Conservation (phyloP, 495 filamentous ascomycete species). For the Parmelia sp. region DNA sequence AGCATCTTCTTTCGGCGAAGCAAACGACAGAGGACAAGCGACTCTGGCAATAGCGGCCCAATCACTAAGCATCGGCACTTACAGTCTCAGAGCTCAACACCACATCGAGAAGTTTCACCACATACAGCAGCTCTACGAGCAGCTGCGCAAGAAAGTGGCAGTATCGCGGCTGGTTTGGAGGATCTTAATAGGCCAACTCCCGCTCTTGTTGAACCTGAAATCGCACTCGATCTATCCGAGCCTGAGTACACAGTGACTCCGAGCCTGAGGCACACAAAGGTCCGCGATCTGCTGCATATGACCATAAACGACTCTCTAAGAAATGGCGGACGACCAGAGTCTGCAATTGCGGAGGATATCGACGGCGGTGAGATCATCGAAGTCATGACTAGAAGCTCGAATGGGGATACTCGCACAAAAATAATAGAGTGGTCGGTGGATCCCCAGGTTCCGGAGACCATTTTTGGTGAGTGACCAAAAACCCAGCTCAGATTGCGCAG, state of each 20-base stretch:
- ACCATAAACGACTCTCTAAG: conserved; percentile 66
- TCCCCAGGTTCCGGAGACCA: conserved; percentile 55
- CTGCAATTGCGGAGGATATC: conserved; percentile 52
- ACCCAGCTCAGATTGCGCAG: background rate
- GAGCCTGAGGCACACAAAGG: conserved; percentile 52
- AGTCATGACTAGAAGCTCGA: conserved; percentile 52
- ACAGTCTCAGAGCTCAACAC: conserved; percentile 27
- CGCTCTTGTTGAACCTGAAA: conserved; percentile 15
- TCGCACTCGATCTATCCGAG: conserved; percentile 31
- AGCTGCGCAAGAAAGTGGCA: conserved; percentile 46
- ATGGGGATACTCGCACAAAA: conserved; percentile 52
- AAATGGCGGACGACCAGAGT: conserved; percentile 68
- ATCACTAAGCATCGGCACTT: conserved; percentile 37
- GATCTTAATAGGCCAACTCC: conserved; percentile 8
- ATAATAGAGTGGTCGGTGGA: conserved; percentile 65
- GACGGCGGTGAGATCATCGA: conserved; percentile 62
- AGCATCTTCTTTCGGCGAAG: conserved; percentile 43
- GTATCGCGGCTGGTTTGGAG: conserved; percentile 31
- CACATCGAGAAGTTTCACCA: conserved; percentile 40
- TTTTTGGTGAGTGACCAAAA: conserved; percentile 43
- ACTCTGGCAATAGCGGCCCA: conserved; percentile 36
- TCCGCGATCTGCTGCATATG: conserved; percentile 60
- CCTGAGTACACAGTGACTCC: conserved; percentile 42
- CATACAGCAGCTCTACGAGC: conserved; percentile 43
- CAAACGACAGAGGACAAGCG: conserved; percentile 44